Evolutionary conservation across 345 rosid species (phyloP), one percentile per base, ranked within the genome.

Genomic region (Moringa oleifera): DNA sequence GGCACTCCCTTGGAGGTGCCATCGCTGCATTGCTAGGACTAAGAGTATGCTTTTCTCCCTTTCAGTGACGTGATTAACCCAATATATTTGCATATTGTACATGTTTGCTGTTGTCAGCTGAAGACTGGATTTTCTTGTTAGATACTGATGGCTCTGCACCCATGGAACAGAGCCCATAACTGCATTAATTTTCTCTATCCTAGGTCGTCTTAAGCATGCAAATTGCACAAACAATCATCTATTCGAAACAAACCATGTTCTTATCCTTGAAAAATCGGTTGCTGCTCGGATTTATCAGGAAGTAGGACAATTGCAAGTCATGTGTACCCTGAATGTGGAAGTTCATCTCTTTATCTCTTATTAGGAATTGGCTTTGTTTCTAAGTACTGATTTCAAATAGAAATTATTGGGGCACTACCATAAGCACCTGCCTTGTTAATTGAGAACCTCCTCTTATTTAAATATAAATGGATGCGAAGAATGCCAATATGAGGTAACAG

Each of bases 1-100:
- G 98, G 15, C 98, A 93, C 62, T 93, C 98, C 51, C 75, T 93
- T 15, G 94, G 98, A 77, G 98, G 96, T 74, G 89, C 98, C 23
- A 88, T 93, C 59, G 88, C 96, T 73, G 73, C 94, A 37, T 54
- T 93, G 76, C 80, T 93, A 33, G 98, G 97, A 73, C 22, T 93
- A 47, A 85, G 87, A 70, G 96, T 89, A 89, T 61, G 87, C 28
- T 21, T 15, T 56, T 17, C 51, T 70, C 47, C 12, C 6, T 11
- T 41, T 41, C 1, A 41, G 17, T 15, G 1, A 15, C 12, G 13
- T 41, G 47, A 41, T 41, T 41, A 41, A 11, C 47, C 12, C 47
- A 41, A 15, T 15, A 9, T 41, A 7, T 41, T 41, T 15, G 1
- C 8, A 28, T 28, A 8, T 8, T 41, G 13, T 41, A 16, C 47